Percentiles rank a stretch among this genome's conserved stretches.
These are phyloP conservation scores for Aristolochia contorta DNA, from an alignment of 164 flowering plant genomes.

Conservation along the genomic window DNA sequence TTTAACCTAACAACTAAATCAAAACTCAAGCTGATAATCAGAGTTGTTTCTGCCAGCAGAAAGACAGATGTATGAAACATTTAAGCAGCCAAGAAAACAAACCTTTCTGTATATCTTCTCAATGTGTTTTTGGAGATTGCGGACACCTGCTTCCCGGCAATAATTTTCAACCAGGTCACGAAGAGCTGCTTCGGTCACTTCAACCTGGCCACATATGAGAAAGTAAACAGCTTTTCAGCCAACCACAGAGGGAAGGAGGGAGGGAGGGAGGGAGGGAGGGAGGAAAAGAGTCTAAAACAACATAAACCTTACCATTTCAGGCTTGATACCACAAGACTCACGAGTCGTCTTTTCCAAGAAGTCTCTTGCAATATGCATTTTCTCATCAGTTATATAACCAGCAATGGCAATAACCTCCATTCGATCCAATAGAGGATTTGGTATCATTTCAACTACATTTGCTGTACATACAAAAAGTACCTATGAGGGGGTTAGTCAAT, in stretches of 20 bases:
- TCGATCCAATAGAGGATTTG: conserved; percentile 87
- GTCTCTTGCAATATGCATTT: conserved; percentile 91
- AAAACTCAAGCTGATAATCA: too few species aligned
- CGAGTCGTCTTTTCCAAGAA: conserved; percentile 83
- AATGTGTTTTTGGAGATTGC: conserved; percentile 92
- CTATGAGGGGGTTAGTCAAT: conserved; percentile 26
- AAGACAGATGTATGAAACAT: not conserved
- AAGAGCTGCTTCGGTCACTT: conserved; percentile 89
- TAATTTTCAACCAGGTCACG: conserved; percentile 80
- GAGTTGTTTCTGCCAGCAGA: not conserved
- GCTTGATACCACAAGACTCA: conserved; percentile 87
- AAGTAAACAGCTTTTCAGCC: too few species aligned
- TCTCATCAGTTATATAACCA: conserved; percentile 96
- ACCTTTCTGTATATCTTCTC: conserved; percentile 99
- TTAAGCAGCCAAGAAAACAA: conserved; percentile 1
- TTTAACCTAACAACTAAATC: not conserved
- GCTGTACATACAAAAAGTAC: conserved; percentile 99
- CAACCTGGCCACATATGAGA: conserved; percentile 46
- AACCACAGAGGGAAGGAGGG: too few species aligned
- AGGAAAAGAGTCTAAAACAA: not conserved
- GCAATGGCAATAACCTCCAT: conserved; percentile 95
- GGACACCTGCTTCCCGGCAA: conserved; percentile 94
- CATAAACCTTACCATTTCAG: conserved; percentile 50
- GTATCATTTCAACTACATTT: conserved; percentile 83
- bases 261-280: too few species aligned